Evolutionary conservation across 495 filamentous ascomycete genomes (phyloP), one percentile per base, ranked within the genome.

Genomic region (Podospora sp.): DNA sequence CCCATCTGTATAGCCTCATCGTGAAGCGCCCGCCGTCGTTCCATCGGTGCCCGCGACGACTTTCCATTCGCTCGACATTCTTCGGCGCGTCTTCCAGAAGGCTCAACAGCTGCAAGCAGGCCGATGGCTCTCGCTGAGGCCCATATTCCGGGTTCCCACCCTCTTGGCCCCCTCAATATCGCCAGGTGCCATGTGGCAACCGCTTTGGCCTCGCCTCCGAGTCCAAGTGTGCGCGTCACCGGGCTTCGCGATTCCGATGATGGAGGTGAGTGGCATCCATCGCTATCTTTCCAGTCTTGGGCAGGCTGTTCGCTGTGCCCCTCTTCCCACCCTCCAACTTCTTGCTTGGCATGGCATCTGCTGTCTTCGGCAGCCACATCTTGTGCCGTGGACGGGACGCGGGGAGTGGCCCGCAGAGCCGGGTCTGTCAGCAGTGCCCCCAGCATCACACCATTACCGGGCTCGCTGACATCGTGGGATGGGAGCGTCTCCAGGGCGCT

Each of bases 61-160:
- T 46, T 18, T 46, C 40, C 40, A 46, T 46, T 59, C 33, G 57
- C 27, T n/a, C 57, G 18, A 6, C 9, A 18, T 2, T 12, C 57
- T 62, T 57, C 65, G 11, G n/a, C n/a, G 24, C 20, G 26, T 25
- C 36, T 63, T 40, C 66, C 20, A 66, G 64, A 60, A 46, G 40
- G 40, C 16, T 11, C 20, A 14, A 65, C n/a, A 6, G 24, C 46
- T 36, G 24, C 14, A 63, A 26, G 25, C 16, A 14, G 20, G 20
- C 26, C 52, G 35, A 58, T 25, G 12, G 22, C 6, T 14, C 29
- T 33, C 8, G 29, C 29, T 33, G 22, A 49, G 29, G 49, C 63
- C 73, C 73, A 69, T 70, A 68, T 71, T 69, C 71, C 73, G 66
- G 73, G 73, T 75, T 75, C 69, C 60, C 59, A 70, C 57, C 55